phyloP scores from a whole-genome alignment of 768 basidiomycete genomes.

The Tephrocybe sp. region DNA sequence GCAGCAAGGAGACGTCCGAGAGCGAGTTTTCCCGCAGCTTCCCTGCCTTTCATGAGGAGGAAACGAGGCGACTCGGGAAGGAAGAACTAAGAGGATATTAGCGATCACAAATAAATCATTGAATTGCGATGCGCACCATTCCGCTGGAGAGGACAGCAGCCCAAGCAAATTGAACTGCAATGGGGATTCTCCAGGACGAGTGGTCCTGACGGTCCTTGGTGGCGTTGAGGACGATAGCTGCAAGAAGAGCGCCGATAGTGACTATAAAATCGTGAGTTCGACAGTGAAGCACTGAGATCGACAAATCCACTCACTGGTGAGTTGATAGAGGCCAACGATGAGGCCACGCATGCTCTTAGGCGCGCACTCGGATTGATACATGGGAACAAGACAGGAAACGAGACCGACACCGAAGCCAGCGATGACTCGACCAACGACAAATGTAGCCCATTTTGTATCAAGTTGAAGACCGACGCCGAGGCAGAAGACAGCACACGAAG shows the following conservation, averaged over 20 bases:
- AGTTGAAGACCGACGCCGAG: constrained; percentile 65
- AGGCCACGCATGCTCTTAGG: constrained; percentile 79
- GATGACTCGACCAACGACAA: constrained; percentile 42
- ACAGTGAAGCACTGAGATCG: not conserved
- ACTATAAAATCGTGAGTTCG: constrained; percentile 56
- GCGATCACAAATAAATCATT: not conserved
- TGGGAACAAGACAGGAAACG: constrained; percentile 62
- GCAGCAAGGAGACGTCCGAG: constrained; percentile 63
- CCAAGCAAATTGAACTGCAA: constrained; percentile 79
- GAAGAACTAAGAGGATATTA: constrained; percentile 7
- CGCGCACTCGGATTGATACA: constrained; percentile 50
- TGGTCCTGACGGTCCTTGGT: constrained; percentile 51
- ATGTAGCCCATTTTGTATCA: constrained; percentile 24
- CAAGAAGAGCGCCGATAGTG: constrained; percentile 75
- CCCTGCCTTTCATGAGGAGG: constrained; percentile 64
- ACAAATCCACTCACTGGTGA: constrained; percentile 19
- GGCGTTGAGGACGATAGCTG: constrained; percentile 64
- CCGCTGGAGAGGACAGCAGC: constrained; percentile 67
- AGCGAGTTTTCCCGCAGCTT: constrained; percentile 56
- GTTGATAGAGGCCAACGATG: constrained; percentile 46
- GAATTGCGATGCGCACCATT: constrained; percentile 34
- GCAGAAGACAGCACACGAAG: constrained; percentile 59
- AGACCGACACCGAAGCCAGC: constrained; percentile 82
- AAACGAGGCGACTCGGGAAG: constrained; percentile 62
- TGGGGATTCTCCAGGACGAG: constrained; percentile 54